Evolutionary conservation across 2,329 filamentous ascomycete genomes (phyloP).

Genomic region (Fusarium secorum): DNA sequence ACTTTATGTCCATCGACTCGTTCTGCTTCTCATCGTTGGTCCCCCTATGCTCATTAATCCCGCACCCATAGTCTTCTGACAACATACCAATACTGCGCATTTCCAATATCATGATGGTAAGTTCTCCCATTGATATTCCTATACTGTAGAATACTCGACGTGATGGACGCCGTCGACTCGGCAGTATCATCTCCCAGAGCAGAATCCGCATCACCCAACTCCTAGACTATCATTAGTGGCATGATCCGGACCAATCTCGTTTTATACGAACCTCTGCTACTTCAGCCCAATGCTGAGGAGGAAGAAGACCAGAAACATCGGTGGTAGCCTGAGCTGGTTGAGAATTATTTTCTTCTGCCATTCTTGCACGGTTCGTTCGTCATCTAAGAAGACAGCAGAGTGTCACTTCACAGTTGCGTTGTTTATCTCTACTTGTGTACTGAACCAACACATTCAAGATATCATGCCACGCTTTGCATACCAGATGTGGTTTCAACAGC

Average conservation of each 20-base stretch:
- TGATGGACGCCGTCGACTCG: conserved; percentile 17
- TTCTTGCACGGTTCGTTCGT: neutral
- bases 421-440: neutral
- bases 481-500: neutral
- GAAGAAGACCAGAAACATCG: conserved; percentile 6
- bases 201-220: conserved; percentile 20
- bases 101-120: conserved; percentile 22
- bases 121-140: conserved; percentile 24
- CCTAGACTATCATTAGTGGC: neutral
- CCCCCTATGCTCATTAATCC: neutral
- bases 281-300: conserved; percentile 24
- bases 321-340: neutral
- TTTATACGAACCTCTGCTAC: conserved; percentile 14
- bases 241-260: accelerated
- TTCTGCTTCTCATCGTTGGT: conserved; percentile 29
- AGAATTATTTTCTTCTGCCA: too few species aligned
- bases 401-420: too few species aligned
- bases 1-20: conserved; percentile 36
- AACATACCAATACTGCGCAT: conserved; percentile 28
- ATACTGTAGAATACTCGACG: conserved; percentile 25
- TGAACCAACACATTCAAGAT: neutral
- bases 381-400: neutral
- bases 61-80: accelerated
- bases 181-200: neutral
- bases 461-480: neutral